phyloP scores from a whole-genome alignment of 2,329 filamentous ascomycete genomes.

The Aspergillus tanneri region DNA sequence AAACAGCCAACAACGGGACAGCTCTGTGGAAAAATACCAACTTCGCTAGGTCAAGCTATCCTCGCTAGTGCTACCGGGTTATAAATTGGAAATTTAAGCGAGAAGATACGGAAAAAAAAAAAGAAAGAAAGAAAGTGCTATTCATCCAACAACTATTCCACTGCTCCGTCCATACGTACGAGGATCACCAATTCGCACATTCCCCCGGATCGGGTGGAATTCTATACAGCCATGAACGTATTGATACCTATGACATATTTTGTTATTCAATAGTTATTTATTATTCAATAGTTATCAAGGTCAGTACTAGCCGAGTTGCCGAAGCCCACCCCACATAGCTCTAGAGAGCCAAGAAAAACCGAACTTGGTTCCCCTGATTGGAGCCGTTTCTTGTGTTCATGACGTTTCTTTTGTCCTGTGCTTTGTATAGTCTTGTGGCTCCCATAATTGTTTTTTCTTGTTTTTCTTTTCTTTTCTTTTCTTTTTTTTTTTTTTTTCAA shows the following conservation, averaged over 20 bases:
- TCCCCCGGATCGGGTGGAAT: background rate
- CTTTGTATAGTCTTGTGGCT: background rate
- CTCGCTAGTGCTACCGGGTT: too few species aligned
- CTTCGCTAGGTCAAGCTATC: too few species aligned
- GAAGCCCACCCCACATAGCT: too few species aligned
- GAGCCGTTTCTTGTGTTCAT: background rate
- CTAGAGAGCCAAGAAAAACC: too few species aligned
- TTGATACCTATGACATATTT: background rate
- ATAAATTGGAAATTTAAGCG: too few species aligned
- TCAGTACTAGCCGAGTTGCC: too few species aligned
- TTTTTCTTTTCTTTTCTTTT: background rate
- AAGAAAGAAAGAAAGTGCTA: constrained; percentile 3
- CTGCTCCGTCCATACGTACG: background rate
- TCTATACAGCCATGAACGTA: background rate
- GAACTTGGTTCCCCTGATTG: background rate
- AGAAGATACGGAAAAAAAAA: background rate
- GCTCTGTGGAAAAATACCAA: too few species aligned
- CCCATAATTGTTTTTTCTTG: too few species aligned
- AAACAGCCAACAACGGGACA: too few species aligned
- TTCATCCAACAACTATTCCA: background rate
- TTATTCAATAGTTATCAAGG: too few species aligned
- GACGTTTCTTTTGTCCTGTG: background rate
- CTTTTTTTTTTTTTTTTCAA: background rate
- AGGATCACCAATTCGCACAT: background rate
- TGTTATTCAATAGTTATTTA: background rate